Conservation (phyloP, 2,329 filamentous ascomycete genomes). For the Colletotrichum nymphaeae region DNA sequence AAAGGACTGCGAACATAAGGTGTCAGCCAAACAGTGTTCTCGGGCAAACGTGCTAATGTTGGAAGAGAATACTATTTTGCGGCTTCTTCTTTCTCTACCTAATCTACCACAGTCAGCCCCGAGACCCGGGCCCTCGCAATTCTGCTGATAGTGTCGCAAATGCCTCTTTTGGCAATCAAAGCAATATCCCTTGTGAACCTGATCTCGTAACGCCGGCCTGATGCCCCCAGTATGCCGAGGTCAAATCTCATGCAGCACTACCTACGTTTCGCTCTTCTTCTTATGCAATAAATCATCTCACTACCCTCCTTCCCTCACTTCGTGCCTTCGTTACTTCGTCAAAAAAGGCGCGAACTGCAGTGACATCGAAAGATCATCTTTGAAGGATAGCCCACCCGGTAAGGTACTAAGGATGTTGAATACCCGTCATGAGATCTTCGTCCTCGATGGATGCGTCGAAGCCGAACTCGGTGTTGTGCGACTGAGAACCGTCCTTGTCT, state of each 20-base stretch:
- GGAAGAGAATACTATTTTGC: conserved; percentile 22
- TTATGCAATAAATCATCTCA: not conserved
- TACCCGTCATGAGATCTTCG: conserved; percentile 70
- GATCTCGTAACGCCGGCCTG: conserved; percentile 32
- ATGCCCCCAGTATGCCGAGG: conserved; percentile 19
- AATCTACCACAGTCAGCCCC: conserved; percentile 4
- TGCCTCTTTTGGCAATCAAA: conserved; percentile 16
- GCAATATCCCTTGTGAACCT: conserved; percentile 17
- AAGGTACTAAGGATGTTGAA: conserved; percentile 38
- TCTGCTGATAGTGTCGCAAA: conserved; percentile 18
- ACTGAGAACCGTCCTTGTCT: conserved; percentile 55
- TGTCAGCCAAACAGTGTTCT: not conserved
- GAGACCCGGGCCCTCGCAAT: not conserved
- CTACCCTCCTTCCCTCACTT: not conserved
- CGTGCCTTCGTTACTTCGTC: conserved; percentile 28
- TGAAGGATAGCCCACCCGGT: not conserved
- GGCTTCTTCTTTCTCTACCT: conserved; percentile 9
- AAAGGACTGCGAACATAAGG: not conserved
- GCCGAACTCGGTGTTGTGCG: conserved; percentile 44
- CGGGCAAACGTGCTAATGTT: conserved; percentile 9
- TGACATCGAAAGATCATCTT: not conserved
- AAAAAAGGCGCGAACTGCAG: conserved; percentile 1
- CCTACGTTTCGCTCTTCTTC: not conserved
- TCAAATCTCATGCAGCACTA: not conserved
- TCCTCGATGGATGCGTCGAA: conserved; percentile 65